These are phyloP conservation scores for Aphanomyces astaci DNA, from an alignment of 352 stramenopile species.

Conservation along the genomic window DNA sequence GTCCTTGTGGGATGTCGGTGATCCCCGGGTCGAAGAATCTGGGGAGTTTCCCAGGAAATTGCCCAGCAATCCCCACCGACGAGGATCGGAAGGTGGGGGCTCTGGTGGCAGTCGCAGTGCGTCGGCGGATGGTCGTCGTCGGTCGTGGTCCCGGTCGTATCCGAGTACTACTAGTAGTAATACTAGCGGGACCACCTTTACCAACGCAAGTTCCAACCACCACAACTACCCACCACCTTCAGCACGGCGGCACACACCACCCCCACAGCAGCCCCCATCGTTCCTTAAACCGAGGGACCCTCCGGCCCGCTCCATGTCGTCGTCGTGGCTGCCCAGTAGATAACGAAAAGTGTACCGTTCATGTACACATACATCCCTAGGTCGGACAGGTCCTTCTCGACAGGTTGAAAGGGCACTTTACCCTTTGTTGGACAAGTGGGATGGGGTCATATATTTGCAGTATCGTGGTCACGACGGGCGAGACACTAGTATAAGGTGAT, in stretches of 20 bases:
- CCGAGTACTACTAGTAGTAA: neutral
- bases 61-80: too few relatives aligned
- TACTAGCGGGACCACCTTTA: neutral
- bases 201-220: neutral
- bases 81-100: too few relatives aligned
- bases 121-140: neutral
- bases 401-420: too few relatives aligned
- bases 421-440: too few relatives aligned
- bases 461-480: too few relatives aligned
- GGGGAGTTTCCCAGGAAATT: too few relatives aligned
- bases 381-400: too few relatives aligned
- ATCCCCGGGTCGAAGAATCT: constrained; percentile 48
- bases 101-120: neutral
- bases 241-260: neutral
- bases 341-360: neutral
- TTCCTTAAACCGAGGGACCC: neutral
- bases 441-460: too few relatives aligned
- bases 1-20: constrained; percentile 76
- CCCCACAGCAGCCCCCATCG: neutral
- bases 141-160: neutral
- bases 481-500: too few relatives aligned
- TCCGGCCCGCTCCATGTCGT: neutral
- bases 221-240: neutral
- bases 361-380: neutral
- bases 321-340: neutral